phyloP scores from a whole-genome alignment of 495 filamentous ascomycete species.

The Trichoderma asperelloides region DNA sequence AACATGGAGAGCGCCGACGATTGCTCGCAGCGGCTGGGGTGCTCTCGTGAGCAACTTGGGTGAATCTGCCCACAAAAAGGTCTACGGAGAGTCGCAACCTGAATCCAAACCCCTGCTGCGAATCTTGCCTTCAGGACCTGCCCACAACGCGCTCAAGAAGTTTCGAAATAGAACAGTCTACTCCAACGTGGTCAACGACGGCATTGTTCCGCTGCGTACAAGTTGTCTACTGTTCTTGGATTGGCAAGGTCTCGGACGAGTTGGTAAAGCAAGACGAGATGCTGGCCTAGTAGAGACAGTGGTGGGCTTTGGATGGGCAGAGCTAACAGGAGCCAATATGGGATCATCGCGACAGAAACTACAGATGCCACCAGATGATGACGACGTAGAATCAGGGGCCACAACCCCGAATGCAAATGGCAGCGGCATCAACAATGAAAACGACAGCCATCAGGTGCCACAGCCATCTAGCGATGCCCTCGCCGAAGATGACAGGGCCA shows the following conservation, averaged over 20 bases:
- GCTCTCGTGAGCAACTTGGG: slow-evolving; percentile 73
- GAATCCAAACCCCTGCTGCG: slow-evolving; percentile 82
- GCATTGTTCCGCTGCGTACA: slow-evolving; percentile 88
- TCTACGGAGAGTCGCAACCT: slow-evolving; percentile 57
- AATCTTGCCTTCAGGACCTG: slow-evolving; percentile 87
- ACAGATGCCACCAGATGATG: slow-evolving; percentile 19
- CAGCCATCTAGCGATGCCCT: slow-evolving; percentile 48
- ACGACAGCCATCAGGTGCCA: slow-evolving; percentile 42
- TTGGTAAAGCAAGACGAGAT: slow-evolving; percentile 89
- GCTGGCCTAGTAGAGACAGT: slow-evolving; percentile 87
- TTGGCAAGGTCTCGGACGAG: slow-evolving; percentile 86
- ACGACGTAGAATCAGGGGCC: slow-evolving; percentile 17
- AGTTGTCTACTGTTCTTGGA: slow-evolving; percentile 96
- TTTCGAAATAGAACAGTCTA: slow-evolving; percentile 91
- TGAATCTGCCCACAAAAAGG: slow-evolving; percentile 51
- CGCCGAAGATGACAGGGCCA: slow-evolving; percentile 43
- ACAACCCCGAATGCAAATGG: not conserved
- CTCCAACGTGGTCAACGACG: slow-evolving; percentile 97
- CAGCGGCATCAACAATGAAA: slow-evolving; percentile 11
- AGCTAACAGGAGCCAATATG: slow-evolving; percentile 71
- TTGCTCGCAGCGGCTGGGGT: slow-evolving; percentile 78
- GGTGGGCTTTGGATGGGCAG: slow-evolving; percentile 89
- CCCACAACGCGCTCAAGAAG: slow-evolving; percentile 74
- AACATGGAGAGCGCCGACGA: slow-evolving; percentile 82
- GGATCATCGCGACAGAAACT: slow-evolving; percentile 21